Percentiles rank a stretch among this genome's conserved stretches.
phyloP scores from a whole-genome alignment of 257 asterid genomes.

The Capsicum pubescens region DNA sequence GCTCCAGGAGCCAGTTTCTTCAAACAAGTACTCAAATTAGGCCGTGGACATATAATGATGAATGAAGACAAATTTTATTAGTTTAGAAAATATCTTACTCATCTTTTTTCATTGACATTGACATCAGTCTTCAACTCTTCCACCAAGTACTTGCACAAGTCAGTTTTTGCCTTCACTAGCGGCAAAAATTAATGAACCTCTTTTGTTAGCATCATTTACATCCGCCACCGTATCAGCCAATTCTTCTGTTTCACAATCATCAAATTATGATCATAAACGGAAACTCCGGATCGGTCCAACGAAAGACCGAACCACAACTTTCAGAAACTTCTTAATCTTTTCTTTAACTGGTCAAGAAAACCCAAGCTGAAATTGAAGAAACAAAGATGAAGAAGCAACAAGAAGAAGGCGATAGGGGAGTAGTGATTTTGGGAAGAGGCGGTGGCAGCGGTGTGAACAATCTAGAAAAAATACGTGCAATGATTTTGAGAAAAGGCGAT shows the following conservation, averaged over 20 bases:
- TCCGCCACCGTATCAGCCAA: slow-evolving; percentile 62
- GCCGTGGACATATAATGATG: background rate
- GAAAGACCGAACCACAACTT: too few relatives aligned
- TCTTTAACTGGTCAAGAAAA: too few relatives aligned
- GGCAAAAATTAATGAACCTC: slow-evolving; percentile 91
- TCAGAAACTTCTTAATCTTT: too few relatives aligned
- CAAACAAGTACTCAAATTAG: background rate
- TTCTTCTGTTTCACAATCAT: slow-evolving; percentile 46
- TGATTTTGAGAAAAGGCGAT: too few relatives aligned
- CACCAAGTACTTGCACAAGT: background rate
- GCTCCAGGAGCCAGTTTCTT: background rate
- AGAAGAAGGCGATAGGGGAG: too few relatives aligned
- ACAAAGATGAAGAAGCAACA: too few relatives aligned
- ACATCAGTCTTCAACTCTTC: too few relatives aligned
- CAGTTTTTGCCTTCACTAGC: slow-evolving; percentile 87
- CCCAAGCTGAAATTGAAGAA: too few relatives aligned
- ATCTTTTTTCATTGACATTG: slow-evolving; percentile 52
- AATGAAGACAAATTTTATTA: background rate
- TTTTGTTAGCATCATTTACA: slow-evolving; percentile 85
- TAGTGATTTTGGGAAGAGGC: too few relatives aligned
- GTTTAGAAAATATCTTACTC: slow-evolving; percentile 63
- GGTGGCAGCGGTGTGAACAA: too few relatives aligned
- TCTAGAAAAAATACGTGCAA: too few relatives aligned
- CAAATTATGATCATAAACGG: background rate
- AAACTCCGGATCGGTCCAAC: too few relatives aligned